A percentile compares a stretch with the other conserved stretches of the same genome.
These are phyloP conservation scores for Phaffomyces opuntiae DNA, from an alignment of 805 yeast species.

Conservation along the genomic window DNA sequence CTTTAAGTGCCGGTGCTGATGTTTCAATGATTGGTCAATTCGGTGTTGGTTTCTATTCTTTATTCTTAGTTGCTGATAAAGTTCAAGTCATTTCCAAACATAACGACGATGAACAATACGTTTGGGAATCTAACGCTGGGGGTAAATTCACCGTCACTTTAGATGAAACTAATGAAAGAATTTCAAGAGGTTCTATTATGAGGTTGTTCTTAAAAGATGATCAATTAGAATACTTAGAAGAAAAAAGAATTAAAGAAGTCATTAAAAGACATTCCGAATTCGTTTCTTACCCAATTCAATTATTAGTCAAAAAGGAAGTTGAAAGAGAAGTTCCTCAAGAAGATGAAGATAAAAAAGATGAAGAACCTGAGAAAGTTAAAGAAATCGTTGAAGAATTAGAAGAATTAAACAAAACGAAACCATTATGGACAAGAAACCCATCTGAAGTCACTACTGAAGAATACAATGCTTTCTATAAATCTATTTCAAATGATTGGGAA, in stretches of 20 bases:
- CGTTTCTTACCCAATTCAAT: slow-evolving; percentile 98
- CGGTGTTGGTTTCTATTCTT: slow-evolving; percentile 99
- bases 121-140: slow-evolving; percentile 99
- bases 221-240: slow-evolving; percentile 98
- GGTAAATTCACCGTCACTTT: slow-evolving; percentile 96
- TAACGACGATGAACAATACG: slow-evolving; percentile 98
- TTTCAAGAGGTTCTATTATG: slow-evolving; percentile 91
- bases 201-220: slow-evolving; percentile 98
- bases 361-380: slow-evolving; percentile 79
- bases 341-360: slow-evolving; percentile 61
- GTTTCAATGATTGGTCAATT: slow-evolving; percentile 99
- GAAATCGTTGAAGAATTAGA: slow-evolving; percentile 93
- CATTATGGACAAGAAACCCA: slow-evolving; percentile 99
- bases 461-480: slow-evolving; percentile 98
- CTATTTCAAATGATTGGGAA: slow-evolving; percentile 99
- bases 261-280: slow-evolving; percentile 99
- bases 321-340: slow-evolving; percentile 46
- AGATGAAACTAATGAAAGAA: slow-evolving; percentile 79
- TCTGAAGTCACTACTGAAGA: slow-evolving; percentile 96
- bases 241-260: slow-evolving; percentile 98
- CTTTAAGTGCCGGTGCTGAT: slow-evolving; percentile 98
- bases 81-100: slow-evolving; percentile 98
- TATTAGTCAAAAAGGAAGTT: slow-evolving; percentile 90
- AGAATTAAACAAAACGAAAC: slow-evolving; percentile 98
- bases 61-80: slow-evolving; percentile 97